Evolutionary conservation across 2,329 filamentous ascomycete species (phyloP), one percentile per base, ranked within the genome.

Genomic region (Macrophomina phaseolina): DNA sequence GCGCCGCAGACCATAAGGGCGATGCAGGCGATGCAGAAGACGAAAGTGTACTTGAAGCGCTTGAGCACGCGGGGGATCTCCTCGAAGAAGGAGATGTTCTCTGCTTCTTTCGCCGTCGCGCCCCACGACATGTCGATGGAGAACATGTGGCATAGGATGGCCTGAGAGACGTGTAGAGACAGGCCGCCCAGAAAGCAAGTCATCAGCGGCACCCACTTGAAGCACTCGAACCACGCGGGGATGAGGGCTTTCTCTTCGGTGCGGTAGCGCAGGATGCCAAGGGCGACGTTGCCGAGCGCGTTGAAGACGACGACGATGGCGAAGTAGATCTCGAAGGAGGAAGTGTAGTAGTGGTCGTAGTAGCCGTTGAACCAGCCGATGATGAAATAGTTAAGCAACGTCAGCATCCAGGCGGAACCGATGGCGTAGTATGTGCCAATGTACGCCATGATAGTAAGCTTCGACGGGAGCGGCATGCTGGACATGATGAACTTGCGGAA

Each of bases 361-460:
- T 90, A 89, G 56, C 89, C 90, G 74, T 91, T 91, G 80, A 86
- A 90, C 89, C 90, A 93, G 67, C 91, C 91, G 70, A 90, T 86
- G 49, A 91, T 79, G 78, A 93, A 91, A 81, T 92, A 93, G 80
- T 93, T 93, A 76, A 84, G 82, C 6, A 87, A 82, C 1, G 90
- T 92, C 80, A 92, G 84, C 73, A 91, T 83, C 90, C 90, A 93
- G 30, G 90, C 89, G 7, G 89, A 90, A 34, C 87, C 91, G 68
- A 93, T 90, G 69, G 91, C 91, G 76, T 92, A 93, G 80, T 93
- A 93, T 2, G 91, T 93, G 56, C 90, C 91, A 69, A 93, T 91
- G 76, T 93, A 93, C 2, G 90, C 90, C 75, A 92, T 80, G 70
- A 93, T 88, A 60, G 90, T 92, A 72, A 92, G 83, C 81, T 93